Evolutionary conservation across 2,329 filamentous ascomycete genomes (phyloP), one percentile per base, ranked within the genome.

Genomic region (Pseudogymnoascus sp.): DNA sequence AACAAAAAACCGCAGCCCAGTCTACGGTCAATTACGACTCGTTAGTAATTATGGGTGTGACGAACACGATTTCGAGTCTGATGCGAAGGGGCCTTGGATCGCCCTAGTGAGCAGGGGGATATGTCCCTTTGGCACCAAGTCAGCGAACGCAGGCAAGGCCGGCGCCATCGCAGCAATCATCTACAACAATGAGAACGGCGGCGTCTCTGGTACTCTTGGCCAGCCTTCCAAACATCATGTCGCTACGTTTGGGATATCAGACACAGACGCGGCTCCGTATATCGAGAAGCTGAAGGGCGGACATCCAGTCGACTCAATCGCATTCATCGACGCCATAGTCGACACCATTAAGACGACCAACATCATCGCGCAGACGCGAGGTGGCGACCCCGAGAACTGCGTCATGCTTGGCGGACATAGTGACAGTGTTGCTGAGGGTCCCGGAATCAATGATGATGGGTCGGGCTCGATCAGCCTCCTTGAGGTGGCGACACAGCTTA

Each of bases 41-140:
- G 84, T 88, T 8, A 43, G 11, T 23, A 85, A 86, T 70, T 74
- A 85, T 4, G 90, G 90, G 57, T 93, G 90, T 73, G 73, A 81
- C 14, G 75, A 78, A 4, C 77, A 80, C 2, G 88, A 93, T 75
- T 93, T 85, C 72, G 84, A 89, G 1, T 71, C 79, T 1, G 75
- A 77, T 1, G 77, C 88, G 3, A 74, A 78, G 8, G 88, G 85
- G 61, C 85, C 84, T 65, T 60, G 54, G 54, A 87, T 95, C 65
- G 90, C 88, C 8, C 79, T 95, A 39, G 82, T 95, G 67, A 79
- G 81, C 31, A 86, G 90, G 63, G 90, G 90, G 62, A 79, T 76
- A 1, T 95, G 90, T 72, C 69, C 85, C 6, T 95, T 93, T 69
- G 89, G 86, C 10, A 76, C 80, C 65, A 95, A 95, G 78, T 88